Evolutionary conservation across 164 flowering plant species (phyloP), one percentile per base, ranked within the genome.

Genomic region (Nymphaea thermarum): DNA sequence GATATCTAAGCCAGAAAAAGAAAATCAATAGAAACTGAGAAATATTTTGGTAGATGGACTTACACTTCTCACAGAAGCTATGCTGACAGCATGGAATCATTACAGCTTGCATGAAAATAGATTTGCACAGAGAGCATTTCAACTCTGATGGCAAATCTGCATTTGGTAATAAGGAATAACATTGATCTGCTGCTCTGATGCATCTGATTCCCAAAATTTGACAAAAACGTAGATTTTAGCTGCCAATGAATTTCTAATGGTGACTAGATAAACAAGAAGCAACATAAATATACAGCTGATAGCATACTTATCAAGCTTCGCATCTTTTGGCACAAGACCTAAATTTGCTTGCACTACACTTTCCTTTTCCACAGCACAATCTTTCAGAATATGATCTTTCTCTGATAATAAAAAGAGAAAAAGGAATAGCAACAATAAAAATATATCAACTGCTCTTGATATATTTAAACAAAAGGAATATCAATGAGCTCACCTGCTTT

Each of bases 11-110:
- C 36, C 36, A 25, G 36, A 25, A 25, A 25, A 25, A 25, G 36
- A 25, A 25, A 25, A 25, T 25, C 36, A 25, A 25, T 25, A n/a
- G n/a, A n/a, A n/a, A n/a, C n/a, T n/a, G 1, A 25, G 7, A 45
- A 47, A 4, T 12, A 47, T 2, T 12, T 5, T n/a, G 7, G 44
- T 44, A 41, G 17, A 36, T 1, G 70, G 5, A 4, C 89, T 85
- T 81, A 87, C 92, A 89, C 72, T 78, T 82, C 44, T 78, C 75
- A 71, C 96, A 87, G 78, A 87, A 89, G 69, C 92, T 89, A 75
- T 87, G 87, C 70, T 89, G 92, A 78, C 92, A 89, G 74, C 96
- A 89, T 41, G 90, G 89, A 72, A 87, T 89, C 90, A 89, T 83
- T 73, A 89, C 86, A 64, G 96, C 96, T 43, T 86, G 86, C 79